Conservation (phyloP, 352 stramenopile species). For the Pythium insidiosum region DNA sequence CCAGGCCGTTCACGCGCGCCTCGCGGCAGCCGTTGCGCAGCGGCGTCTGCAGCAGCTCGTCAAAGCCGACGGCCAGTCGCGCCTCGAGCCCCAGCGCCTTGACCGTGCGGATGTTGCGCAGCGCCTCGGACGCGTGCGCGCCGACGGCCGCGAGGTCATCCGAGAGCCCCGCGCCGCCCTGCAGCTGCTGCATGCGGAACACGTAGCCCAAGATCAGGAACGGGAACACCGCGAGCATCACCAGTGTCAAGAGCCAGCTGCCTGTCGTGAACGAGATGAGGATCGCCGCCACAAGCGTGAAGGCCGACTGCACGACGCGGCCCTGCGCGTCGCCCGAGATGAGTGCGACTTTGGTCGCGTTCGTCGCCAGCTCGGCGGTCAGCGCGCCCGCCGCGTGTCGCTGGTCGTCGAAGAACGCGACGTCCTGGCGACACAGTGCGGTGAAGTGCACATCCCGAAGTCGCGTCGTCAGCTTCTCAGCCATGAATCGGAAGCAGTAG, state of each 20-base stretch:
- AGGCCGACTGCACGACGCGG: conserved; percentile 32
- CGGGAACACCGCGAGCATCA: conserved; percentile 51
- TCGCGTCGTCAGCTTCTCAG: conserved; percentile 37
- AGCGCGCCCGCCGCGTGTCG: conserved; percentile 25
- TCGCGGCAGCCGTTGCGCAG: conserved; percentile 11
- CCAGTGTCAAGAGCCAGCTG: conserved; percentile 48
- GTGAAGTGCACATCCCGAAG: conserved; percentile 42
- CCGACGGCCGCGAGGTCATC: conserved; percentile 19
- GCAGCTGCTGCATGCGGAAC: conserved; percentile 18
- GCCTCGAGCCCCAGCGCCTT: conserved; percentile 27
- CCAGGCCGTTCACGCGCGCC: conserved; percentile 27
- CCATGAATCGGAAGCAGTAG: conserved; percentile 41
- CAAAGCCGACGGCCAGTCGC: conserved; percentile 9
- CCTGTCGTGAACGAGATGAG: conserved; percentile 42
- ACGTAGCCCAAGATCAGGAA: conserved; percentile 33
- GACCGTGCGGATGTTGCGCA: conserved; percentile 35
- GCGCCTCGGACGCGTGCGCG: conserved; percentile 24
- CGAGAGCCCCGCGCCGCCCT: conserved; percentile 5
- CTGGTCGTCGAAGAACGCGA: conserved; percentile 35
- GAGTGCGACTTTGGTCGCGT: conserved; percentile 33
- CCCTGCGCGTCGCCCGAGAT: conserved; percentile 37
- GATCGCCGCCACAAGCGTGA: conserved; percentile 33
- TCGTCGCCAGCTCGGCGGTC: conserved; percentile 36
- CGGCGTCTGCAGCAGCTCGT: conserved; percentile 7
- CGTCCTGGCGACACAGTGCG: conserved; percentile 35